Evolutionary conservation across 352 stramenopile genomes (phyloP).

Genomic region (Pythium oligandrum): DNA sequence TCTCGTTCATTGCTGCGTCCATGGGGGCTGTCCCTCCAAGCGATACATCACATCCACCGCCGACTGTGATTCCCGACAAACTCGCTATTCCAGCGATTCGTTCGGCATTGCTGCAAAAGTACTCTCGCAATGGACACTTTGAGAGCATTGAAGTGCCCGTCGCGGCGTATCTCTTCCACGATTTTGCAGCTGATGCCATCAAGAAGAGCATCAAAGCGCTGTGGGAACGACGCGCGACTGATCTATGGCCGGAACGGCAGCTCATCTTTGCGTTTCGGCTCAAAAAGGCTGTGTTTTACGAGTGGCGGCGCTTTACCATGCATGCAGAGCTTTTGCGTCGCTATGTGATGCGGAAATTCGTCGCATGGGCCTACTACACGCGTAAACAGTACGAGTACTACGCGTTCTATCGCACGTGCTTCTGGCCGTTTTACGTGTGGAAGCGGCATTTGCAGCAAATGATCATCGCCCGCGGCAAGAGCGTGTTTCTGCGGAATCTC

Average conservation of each 20-base stretch:
- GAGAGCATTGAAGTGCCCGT: constrained; percentile 23
- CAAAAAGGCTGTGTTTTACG: constrained; percentile 24
- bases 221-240: constrained; percentile 15
- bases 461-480: constrained; percentile 35
- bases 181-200: constrained; percentile 24
- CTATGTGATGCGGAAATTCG: constrained; percentile 36
- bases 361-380: constrained; percentile 27
- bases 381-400: constrained; percentile 12
- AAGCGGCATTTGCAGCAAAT: constrained; percentile 34
- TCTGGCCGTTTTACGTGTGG: constrained; percentile 59
- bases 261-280: constrained; percentile 26
- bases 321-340: constrained; percentile 16
- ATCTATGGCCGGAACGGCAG: constrained; percentile 29
- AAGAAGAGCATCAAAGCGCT: constrained; percentile 20
- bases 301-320: constrained; percentile 22
- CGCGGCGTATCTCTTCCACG: constrained; percentile 32
- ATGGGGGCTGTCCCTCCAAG: constrained; percentile 3
- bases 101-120: constrained; percentile 69
- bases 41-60: background rate
- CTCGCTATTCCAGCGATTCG: constrained; percentile 43
- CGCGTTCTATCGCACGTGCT: constrained; percentile 33
- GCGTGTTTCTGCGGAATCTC: constrained; percentile 24
- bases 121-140: constrained; percentile 76
- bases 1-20: constrained; percentile 14
- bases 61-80: constrained; percentile 25